phyloP scores from a whole-genome alignment of 2,329 filamentous ascomycete species.

The Remersonia thermophila region DNA sequence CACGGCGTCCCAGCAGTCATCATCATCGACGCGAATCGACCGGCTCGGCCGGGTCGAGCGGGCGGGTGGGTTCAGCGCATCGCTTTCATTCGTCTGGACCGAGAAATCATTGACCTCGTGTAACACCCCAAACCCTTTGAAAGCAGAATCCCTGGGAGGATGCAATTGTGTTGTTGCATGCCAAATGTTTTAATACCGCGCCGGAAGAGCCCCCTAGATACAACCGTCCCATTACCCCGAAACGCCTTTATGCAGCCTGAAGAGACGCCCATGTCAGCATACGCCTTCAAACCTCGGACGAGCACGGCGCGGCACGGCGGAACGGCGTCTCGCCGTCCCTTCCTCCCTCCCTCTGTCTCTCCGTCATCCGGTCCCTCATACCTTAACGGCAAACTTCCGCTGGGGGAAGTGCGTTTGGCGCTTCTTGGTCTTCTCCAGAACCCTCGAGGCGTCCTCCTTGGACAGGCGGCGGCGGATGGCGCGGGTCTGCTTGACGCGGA shows the following conservation, averaged over 20 bases:
- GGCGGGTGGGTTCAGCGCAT: conserved; percentile 15
- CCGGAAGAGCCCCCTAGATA: conserved; percentile 19
- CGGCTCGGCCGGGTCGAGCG: conserved; percentile 6
- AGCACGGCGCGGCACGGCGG: too few relatives aligned
- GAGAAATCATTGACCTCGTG: conserved; percentile 19
- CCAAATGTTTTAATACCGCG: conserved; percentile 19
- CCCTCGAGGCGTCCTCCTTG: conserved; percentile 73
- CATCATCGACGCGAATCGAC: conserved; percentile 8
- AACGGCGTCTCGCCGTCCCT: background rate
- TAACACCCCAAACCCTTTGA: conserved; percentile 18
- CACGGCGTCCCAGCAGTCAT: conserved; percentile 7
- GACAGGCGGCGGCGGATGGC: conserved; percentile 93
- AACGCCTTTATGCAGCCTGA: conserved; percentile 16
- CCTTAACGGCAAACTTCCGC: conserved; percentile 99
- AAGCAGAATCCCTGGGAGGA: conserved; percentile 19
- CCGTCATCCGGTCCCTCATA: conserved; percentile 30
- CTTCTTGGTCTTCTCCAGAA: conserved; percentile 95
- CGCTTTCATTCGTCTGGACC: conserved; percentile 19
- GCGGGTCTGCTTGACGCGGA: conserved; percentile 95
- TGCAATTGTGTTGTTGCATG: conserved; percentile 17
- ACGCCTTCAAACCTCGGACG: background rate
- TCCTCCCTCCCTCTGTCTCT: too few relatives aligned
- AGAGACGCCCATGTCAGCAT: conserved; percentile 13
- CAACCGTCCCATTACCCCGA: conserved; percentile 15
- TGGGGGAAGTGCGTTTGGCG: conserved; percentile 90